phyloP scores from a whole-genome alignment of 805 yeast species.

The Metschnikowia picachoensis region DNA sequence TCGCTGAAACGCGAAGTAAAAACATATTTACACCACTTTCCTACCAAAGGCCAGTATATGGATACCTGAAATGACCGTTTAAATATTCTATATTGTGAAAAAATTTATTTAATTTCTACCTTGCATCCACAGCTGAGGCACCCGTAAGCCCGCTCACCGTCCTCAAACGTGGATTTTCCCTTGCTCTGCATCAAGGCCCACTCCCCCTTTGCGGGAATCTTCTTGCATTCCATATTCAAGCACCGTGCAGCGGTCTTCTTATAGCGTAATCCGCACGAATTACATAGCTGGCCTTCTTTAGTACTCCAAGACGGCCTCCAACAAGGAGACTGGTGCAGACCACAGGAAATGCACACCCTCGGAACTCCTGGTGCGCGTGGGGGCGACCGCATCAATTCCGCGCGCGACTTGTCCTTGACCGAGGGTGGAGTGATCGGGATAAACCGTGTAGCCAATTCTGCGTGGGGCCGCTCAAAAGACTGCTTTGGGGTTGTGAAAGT shows the following conservation, averaged over 20 bases:
- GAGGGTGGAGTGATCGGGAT: slow-evolving; percentile 43
- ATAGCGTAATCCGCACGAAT: slow-evolving; percentile 92
- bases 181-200: slow-evolving; percentile 82
- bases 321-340: slow-evolving; percentile 88
- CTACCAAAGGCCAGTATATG: too few species aligned
- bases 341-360: slow-evolving; percentile 85
- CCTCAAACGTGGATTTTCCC: slow-evolving; percentile 45
- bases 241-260: slow-evolving; percentile 94
- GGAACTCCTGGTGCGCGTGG: slow-evolving; percentile 25
- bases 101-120: slow-evolving; percentile 32
- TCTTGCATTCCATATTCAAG: slow-evolving; percentile 65
- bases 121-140: slow-evolving; percentile 42
- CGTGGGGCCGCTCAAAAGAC: not conserved
- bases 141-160: slow-evolving; percentile 36
- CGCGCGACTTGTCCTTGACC: slow-evolving; percentile 25
- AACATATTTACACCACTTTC: too few species aligned
- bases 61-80: too few species aligned
- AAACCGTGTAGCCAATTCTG: slow-evolving; percentile 17
- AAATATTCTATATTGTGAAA: too few species aligned
- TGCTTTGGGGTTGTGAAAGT: not conserved
- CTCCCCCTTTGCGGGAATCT: slow-evolving; percentile 95
- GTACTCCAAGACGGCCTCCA: slow-evolving; percentile 98
- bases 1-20: too few species aligned
- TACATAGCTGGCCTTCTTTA: slow-evolving; percentile 90
- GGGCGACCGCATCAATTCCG: slow-evolving; percentile 34